Conservation (phyloP, 495 filamentous ascomycete species). For the Aspergillus ellipticus region DNA sequence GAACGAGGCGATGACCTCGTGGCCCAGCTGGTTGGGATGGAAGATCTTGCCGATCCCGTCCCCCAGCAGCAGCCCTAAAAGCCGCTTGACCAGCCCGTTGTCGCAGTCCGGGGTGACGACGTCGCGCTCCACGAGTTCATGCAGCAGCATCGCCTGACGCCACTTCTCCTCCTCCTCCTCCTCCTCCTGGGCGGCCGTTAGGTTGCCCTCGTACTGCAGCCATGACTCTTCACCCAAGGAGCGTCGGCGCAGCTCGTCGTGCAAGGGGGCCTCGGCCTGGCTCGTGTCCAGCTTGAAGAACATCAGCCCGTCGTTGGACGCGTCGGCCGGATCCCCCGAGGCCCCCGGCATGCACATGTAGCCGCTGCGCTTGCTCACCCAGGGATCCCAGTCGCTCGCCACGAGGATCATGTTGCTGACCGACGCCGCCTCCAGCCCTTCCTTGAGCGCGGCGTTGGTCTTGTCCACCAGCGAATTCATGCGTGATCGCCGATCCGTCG, state of each 20-base stretch:
- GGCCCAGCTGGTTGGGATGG: slow-evolving; percentile 26
- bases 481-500: slow-evolving; percentile 14
- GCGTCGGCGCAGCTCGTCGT: too few species aligned
- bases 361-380: slow-evolving; percentile 14
- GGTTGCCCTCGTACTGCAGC: too few species aligned
- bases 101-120: slow-evolving; percentile 8
- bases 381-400: slow-evolving; percentile 24
- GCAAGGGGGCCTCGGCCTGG: too few species aligned
- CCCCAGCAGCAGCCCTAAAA: too few species aligned
- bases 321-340: slow-evolving; percentile 19
- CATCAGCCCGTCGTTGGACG: slow-evolving; percentile 15
- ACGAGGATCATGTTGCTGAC: slow-evolving; percentile 5
- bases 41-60: slow-evolving; percentile 22
- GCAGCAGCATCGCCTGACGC: too few species aligned
- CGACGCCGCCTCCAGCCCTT: slow-evolving; percentile 9
- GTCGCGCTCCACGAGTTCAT: too few species aligned
- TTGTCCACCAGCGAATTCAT: slow-evolving; percentile 24
- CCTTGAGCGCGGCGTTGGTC: slow-evolving; percentile 19
- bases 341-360: slow-evolving; percentile 22
- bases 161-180: too few species aligned
- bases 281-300: slow-evolving; percentile 22
- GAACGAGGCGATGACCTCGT: slow-evolving; percentile 20
- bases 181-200: too few species aligned
- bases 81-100: too few species aligned
- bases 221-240: too few species aligned